These are phyloP conservation scores for Lactarius sp. DNA, from an alignment of 768 basidiomycete species.

Conservation along the genomic window DNA sequence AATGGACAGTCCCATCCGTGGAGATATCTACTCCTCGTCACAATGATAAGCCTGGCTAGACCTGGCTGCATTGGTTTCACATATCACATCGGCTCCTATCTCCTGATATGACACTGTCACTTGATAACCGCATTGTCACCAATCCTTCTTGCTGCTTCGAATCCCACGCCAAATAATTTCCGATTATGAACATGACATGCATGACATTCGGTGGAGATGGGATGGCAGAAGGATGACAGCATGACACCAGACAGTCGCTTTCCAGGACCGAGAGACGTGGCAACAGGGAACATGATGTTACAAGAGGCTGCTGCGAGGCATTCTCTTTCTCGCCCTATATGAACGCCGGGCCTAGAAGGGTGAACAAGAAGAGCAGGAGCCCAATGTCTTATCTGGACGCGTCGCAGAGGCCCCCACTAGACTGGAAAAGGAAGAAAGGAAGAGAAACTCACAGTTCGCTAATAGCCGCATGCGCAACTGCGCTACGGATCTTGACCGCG, in stretches of 20 bases:
- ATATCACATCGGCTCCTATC: slow-evolving; percentile 13
- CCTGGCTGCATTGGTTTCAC: background rate
- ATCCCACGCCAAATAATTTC: slow-evolving; percentile 18
- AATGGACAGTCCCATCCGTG: background rate
- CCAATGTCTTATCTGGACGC: background rate
- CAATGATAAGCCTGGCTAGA: background rate
- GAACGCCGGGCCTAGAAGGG: background rate
- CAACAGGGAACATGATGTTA: background rate
- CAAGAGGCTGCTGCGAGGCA: background rate
- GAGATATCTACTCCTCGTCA: background rate
- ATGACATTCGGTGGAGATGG: background rate
- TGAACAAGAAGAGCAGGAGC: background rate
- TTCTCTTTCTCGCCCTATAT: background rate
- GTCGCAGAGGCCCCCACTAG: background rate
- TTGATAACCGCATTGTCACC: slow-evolving; percentile 6
- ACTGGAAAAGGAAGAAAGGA: background rate
- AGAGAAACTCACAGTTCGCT: slow-evolving; percentile 38
- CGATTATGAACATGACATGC: slow-evolving; percentile 8
- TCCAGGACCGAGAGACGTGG: background rate
- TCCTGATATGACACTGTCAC: background rate
- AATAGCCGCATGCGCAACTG: slow-evolving; percentile 48
- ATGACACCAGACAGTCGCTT: background rate
- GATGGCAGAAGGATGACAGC: background rate
- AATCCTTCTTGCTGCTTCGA: background rate
- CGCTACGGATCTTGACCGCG: slow-evolving; percentile 48